Evolutionary conservation across 495 filamentous ascomycete species (phyloP).

Genomic region (Cercophora sp.): DNA sequence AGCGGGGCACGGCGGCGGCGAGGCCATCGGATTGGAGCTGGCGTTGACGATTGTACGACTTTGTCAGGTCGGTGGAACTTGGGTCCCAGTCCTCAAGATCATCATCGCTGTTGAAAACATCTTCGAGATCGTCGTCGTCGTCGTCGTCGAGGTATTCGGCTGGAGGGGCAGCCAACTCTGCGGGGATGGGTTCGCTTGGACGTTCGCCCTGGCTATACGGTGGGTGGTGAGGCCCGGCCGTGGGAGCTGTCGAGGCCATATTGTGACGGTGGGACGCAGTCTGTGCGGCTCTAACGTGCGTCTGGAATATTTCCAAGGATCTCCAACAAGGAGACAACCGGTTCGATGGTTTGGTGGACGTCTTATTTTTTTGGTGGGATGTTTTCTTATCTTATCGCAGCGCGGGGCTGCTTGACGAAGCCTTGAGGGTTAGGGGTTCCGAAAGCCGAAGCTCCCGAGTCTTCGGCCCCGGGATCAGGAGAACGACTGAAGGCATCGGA

Average conservation of each 20-base stretch:
- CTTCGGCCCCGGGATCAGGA: too few species aligned
- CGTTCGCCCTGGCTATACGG: constrained; percentile 30
- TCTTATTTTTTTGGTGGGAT: constrained; percentile 22
- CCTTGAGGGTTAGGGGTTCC: constrained; percentile 1
- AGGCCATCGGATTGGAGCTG: constrained; percentile 43
- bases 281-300: too few species aligned
- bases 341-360: too few species aligned
- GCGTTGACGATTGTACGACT: constrained; percentile 86
- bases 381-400: constrained; percentile 23
- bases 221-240: constrained; percentile 30
- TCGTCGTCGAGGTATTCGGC: constrained; percentile 15
- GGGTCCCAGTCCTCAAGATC: constrained; percentile 54
- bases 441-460: too few species aligned
- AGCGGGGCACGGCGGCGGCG: constrained; percentile 60
- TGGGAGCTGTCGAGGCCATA: constrained; percentile 1
- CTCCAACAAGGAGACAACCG: too few species aligned
- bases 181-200: constrained; percentile 22
- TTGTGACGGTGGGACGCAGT: too few species aligned
- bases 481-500: too few species aligned
- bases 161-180: constrained; percentile 13
- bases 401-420: constrained; percentile 17
- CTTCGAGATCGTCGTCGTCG: constrained; percentile 42
- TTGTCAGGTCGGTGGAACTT: constrained; percentile 71
- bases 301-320: too few species aligned
- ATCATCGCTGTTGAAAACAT: constrained; percentile 30